phyloP scores from a whole-genome alignment of 768 basidiomycete genomes.

The Clitopilus passeckerianus region DNA sequence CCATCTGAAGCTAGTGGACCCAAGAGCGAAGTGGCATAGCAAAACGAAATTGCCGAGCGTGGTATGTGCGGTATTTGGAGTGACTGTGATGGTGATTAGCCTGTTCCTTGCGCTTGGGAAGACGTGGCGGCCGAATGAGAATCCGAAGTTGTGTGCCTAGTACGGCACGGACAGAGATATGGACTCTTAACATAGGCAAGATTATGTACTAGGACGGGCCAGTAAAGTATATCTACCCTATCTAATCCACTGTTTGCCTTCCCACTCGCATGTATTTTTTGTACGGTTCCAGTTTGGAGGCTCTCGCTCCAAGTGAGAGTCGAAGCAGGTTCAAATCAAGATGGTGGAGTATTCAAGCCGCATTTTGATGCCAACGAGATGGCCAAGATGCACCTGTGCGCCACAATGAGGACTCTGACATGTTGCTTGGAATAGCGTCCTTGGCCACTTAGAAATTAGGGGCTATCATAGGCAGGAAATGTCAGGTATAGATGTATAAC shows the following conservation, averaged over 20 bases:
- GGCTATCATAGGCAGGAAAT: too few relatives aligned
- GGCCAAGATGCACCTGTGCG: neutral
- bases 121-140: slow-evolving; percentile 69
- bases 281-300: too few relatives aligned
- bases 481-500: too few relatives aligned
- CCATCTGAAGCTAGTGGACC: slow-evolving; percentile 69
- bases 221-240: neutral
- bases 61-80: slow-evolving; percentile 68
- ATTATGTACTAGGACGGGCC: neutral
- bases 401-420: neutral
- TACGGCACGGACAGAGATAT: neutral
- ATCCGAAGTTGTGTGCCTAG: slow-evolving; percentile 69
- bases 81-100: slow-evolving; percentile 72
- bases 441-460: too few relatives aligned
- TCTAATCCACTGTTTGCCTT: neutral
- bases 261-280: neutral
- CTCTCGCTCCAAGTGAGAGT: too few relatives aligned
- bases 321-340: too few relatives aligned
- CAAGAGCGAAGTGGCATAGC: slow-evolving; percentile 57
- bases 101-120: slow-evolving; percentile 74
- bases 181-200: neutral
- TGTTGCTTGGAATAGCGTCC: too few relatives aligned
- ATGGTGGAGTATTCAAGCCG: too few relatives aligned
- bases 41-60: slow-evolving; percentile 73
- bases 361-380: too few relatives aligned